Percentiles rank a stretch among this genome's conserved stretches.
These are phyloP conservation scores for Rhodotorula mucilaginosa DNA, from an alignment of 1,284 basidiomycete species.

Conservation along the genomic window DNA sequence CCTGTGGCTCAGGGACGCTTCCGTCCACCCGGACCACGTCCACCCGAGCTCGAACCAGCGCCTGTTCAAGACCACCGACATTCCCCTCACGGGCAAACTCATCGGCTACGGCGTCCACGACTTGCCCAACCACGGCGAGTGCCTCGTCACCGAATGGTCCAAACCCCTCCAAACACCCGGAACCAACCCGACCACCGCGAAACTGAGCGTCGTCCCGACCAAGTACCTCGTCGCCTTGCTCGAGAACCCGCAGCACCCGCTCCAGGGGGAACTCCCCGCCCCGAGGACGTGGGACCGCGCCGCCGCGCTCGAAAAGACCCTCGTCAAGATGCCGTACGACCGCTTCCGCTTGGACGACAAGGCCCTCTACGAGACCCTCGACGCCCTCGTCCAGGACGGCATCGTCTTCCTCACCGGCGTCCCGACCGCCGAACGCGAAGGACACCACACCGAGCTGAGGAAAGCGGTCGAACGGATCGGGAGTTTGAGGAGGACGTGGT, in stretches of 20 bases:
- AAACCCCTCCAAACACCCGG: constrained; percentile 35
- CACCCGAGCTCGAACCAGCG: constrained; percentile 75
- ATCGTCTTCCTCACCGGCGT: constrained; percentile 58
- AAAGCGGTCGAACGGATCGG: constrained; percentile 67
- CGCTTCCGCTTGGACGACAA: constrained; percentile 20
- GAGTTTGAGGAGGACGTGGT: constrained; percentile 81
- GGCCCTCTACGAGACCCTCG: constrained; percentile 44
- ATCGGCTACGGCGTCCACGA: constrained; percentile 42
- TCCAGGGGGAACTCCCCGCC: constrained; percentile 6
- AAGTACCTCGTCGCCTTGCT: constrained; percentile 41
- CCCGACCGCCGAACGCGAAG: constrained; percentile 60
- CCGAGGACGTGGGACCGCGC: constrained; percentile 20
- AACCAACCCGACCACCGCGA: constrained; percentile 15
- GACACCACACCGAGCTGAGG: constrained; percentile 58
- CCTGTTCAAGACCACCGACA: constrained; percentile 62
- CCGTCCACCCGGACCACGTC: constrained; percentile 60
- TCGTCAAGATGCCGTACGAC: constrained; percentile 15
- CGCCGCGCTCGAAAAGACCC: constrained; percentile 1
- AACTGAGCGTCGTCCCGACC: constrained; percentile 55
- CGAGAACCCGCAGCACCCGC: neutral
- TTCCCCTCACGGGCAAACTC: constrained; percentile 55
- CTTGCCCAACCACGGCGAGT: constrained; percentile 43
- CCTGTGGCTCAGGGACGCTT: constrained; percentile 59
- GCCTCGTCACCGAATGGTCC: constrained; percentile 52
- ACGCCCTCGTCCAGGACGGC: constrained; percentile 55